These are phyloP conservation scores for Geotrichum phurueaensis DNA, from an alignment of 1,139 yeast genomes.

Conservation along the genomic window DNA sequence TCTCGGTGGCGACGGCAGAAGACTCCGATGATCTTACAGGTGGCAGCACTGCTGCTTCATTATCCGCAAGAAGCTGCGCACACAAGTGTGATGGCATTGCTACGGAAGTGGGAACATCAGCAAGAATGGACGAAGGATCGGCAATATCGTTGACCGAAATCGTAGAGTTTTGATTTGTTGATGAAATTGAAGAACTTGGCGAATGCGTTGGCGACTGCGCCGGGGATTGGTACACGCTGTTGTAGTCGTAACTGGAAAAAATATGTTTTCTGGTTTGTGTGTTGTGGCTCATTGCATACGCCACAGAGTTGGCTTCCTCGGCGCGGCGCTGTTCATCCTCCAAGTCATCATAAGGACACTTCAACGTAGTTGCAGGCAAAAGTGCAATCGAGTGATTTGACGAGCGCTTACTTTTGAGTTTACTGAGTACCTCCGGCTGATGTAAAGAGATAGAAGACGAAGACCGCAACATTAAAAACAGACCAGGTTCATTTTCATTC, in stretches of 20 bases:
- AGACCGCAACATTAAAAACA: conserved; percentile 50
- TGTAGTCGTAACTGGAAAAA: conserved; percentile 73
- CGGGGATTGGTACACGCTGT: conserved; percentile 55
- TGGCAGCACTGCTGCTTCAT: conserved; percentile 10
- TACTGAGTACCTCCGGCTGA: conserved; percentile 19
- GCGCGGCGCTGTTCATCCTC: conserved; percentile 52
- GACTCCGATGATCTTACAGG: conserved; percentile 5
- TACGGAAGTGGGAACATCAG: conserved; percentile 1
- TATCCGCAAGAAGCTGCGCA: conserved; percentile 9
- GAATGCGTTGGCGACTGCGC: conserved; percentile 16
- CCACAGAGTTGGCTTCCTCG: conserved; percentile 29
- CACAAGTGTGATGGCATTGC: conserved; percentile 17
- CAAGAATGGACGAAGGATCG: conserved; percentile 4
- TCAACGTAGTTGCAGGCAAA: conserved; percentile 75
- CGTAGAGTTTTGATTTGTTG: neutral
- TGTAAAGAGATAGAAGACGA: conserved; percentile 34
- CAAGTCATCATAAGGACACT: conserved; percentile 67
- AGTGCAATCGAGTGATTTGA: conserved; percentile 52
- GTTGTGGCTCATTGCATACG: conserved; percentile 63
- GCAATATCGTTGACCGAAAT: neutral
- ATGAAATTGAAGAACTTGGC: conserved; percentile 6
- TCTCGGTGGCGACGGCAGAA: neutral
- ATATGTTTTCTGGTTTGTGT: conserved; percentile 71
- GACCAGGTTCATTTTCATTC: conserved; percentile 64
- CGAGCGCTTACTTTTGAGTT: neutral